These are phyloP conservation scores for Fraxinus sp. DNA, from an alignment of 305 asterid species.

Conservation along the genomic window DNA sequence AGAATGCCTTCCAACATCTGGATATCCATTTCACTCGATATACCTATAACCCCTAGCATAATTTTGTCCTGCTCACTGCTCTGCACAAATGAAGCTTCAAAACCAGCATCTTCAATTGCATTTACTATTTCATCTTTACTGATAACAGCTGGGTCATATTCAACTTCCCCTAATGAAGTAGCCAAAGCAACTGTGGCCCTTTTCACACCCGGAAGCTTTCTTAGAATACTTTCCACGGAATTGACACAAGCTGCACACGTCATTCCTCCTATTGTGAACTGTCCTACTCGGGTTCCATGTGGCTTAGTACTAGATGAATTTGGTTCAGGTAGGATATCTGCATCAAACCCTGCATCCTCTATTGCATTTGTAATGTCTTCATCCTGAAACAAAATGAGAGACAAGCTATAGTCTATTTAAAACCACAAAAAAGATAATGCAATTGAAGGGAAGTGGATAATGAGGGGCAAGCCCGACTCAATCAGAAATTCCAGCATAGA, in stretches of 20 bases:
- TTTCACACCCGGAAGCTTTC: conserved; percentile 71
- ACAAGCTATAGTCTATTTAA: conserved; percentile 23
- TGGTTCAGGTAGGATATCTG: conserved; percentile 72
- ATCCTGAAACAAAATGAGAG: conserved; percentile 52
- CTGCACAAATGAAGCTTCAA: conserved; percentile 91
- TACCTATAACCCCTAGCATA: conserved; percentile 67
- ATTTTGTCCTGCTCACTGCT: conserved; percentile 91
- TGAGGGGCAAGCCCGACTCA: background rate
- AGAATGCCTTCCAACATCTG: conserved; percentile 70
- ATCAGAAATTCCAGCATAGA: conserved; percentile 7
- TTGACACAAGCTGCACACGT: conserved; percentile 98
- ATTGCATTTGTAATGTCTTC: conserved; percentile 77
- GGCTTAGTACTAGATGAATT: conserved; percentile 46
- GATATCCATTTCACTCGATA: conserved; percentile 63
- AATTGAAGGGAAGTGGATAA: background rate
- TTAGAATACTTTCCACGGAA: conserved; percentile 90
- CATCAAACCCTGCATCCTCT: conserved; percentile 98
- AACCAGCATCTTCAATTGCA: conserved; percentile 98
- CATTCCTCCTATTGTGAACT: conserved; percentile 98
- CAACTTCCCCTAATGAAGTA: conserved; percentile 95
- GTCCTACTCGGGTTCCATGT: conserved; percentile 65
- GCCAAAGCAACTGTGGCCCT: conserved; percentile 91
- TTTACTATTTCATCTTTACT: conserved; percentile 71
- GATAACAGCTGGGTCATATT: conserved; percentile 65
- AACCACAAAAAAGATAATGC: conserved; percentile 11